Conservation (phyloP, 148 eudicot genomes). For the Persicaria maculosa region DNA sequence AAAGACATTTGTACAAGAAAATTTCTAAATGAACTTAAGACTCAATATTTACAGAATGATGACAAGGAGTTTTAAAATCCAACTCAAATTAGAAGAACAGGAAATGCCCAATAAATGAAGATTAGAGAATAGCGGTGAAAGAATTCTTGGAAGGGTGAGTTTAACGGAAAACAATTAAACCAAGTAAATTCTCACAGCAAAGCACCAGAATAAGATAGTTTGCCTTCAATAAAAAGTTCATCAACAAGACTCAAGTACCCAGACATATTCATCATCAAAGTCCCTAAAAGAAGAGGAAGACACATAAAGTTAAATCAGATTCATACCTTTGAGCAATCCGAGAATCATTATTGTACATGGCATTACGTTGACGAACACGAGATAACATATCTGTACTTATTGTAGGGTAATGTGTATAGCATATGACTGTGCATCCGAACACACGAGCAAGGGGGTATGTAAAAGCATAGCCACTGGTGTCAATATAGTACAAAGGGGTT, state of each 20-base stretch:
- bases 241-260: not conserved
- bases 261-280: not conserved
- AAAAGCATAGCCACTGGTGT: slow-evolving; percentile 99
- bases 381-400: slow-evolving; percentile 96
- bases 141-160: not conserved
- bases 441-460: slow-evolving; percentile 83
- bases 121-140: not conserved
- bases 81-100: not conserved
- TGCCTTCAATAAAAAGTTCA: not conserved
- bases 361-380: slow-evolving; percentile 62
- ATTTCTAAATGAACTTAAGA: not conserved
- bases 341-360: slow-evolving; percentile 83
- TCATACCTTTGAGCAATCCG: slow-evolving; percentile 72
- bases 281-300: not conserved
- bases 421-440: slow-evolving; percentile 87
- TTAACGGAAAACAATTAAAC: not conserved
- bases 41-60: not conserved
- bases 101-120: not conserved
- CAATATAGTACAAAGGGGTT: slow-evolving; percentile 69
- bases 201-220: not conserved
- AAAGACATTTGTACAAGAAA: not conserved
- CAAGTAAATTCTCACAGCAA: slow-evolving; percentile 1
- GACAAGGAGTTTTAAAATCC: not conserved
- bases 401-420: slow-evolving; percentile 97
- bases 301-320: not conserved